phyloP scores from a whole-genome alignment of 2,329 filamentous ascomycete species.

The Trichoderma atrobrunneum region DNA sequence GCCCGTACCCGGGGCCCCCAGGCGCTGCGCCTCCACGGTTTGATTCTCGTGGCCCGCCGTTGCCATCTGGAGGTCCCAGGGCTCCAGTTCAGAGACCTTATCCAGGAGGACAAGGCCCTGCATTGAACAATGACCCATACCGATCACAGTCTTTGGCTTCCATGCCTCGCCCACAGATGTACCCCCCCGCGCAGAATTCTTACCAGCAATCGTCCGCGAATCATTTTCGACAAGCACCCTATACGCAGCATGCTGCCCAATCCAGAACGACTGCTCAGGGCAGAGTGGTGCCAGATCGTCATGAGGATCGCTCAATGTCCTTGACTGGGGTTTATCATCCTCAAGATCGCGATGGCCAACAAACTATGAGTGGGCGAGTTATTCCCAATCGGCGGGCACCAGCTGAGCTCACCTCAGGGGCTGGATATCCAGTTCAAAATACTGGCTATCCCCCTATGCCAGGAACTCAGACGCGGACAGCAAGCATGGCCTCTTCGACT shows the following conservation, averaged over 20 bases:
- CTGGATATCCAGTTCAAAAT: conserved; percentile 37
- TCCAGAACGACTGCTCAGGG: conserved; percentile 88
- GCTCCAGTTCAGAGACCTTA: conserved; percentile 58
- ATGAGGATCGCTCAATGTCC: conserved; percentile 93
- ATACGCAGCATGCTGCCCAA: conserved; percentile 57
- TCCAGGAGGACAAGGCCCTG: conserved; percentile 61
- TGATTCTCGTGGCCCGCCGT: conserved; percentile 55
- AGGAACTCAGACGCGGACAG: conserved; percentile 56
- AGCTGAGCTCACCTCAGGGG: conserved; percentile 39
- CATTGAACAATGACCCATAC: conserved; percentile 80
- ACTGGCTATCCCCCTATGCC: conserved; percentile 43
- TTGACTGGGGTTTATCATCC: conserved; percentile 73
- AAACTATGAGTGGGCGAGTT: conserved; percentile 89
- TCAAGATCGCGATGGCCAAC: conserved; percentile 73
- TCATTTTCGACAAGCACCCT: conserved; percentile 75
- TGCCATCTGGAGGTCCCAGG: conserved; percentile 38
- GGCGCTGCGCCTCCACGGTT: conserved; percentile 60
- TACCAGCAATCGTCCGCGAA: conserved; percentile 67
- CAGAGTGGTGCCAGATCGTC: conserved; percentile 83
- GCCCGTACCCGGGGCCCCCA: conserved; percentile 44
- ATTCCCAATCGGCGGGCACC: conserved; percentile 69
- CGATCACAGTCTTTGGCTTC: conserved; percentile 91
- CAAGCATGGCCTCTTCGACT: conserved; percentile 59
- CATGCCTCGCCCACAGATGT: conserved; percentile 68
- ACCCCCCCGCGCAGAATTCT: conserved; percentile 59